Percentiles rank a stretch among this genome's conserved stretches.
These are phyloP conservation scores for Astrothelium macrocarpum DNA, from an alignment of 495 filamentous ascomycete genomes.

Conservation along the genomic window DNA sequence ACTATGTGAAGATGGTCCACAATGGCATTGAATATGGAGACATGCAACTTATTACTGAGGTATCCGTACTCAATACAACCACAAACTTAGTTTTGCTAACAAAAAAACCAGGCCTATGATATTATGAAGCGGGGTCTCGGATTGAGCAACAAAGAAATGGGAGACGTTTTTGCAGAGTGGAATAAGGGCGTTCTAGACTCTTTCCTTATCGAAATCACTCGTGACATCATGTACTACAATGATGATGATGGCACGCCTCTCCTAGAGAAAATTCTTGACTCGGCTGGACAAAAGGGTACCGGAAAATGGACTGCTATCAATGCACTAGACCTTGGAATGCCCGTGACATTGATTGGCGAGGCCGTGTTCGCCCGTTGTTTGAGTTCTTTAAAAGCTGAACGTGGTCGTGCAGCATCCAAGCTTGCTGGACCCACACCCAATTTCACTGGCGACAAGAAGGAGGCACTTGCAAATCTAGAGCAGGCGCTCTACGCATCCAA, in stretches of 20 bases:
- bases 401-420: constrained; percentile 66
- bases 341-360: constrained; percentile 95
- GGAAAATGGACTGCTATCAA: constrained; percentile 99
- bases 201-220: constrained; percentile 98
- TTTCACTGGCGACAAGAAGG: constrained; percentile 81
- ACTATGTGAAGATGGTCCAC: constrained; percentile 99
- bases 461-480: constrained; percentile 93
- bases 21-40: constrained; percentile 99
- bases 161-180: constrained; percentile 89
- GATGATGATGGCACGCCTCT: constrained; percentile 85
- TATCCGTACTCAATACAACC: constrained; percentile 27
- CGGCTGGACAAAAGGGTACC: constrained; percentile 98
- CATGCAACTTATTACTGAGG: constrained; percentile 99
- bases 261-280: constrained; percentile 97
- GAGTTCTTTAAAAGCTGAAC: constrained; percentile 89
- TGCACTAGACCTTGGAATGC: constrained; percentile 96
- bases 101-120: constrained; percentile 75
- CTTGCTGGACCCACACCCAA: constrained; percentile 66
- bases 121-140: constrained; percentile 96
- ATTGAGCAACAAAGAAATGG: constrained; percentile 79
- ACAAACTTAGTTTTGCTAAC: constrained; percentile 6
- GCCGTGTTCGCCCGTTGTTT: constrained; percentile 91
- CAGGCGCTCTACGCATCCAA: constrained; percentile 98
- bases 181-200: constrained; percentile 98
- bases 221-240: constrained; percentile 93